Evolutionary conservation across 257 asterid species (phyloP).

Genomic region (Solanum commersonii): DNA sequence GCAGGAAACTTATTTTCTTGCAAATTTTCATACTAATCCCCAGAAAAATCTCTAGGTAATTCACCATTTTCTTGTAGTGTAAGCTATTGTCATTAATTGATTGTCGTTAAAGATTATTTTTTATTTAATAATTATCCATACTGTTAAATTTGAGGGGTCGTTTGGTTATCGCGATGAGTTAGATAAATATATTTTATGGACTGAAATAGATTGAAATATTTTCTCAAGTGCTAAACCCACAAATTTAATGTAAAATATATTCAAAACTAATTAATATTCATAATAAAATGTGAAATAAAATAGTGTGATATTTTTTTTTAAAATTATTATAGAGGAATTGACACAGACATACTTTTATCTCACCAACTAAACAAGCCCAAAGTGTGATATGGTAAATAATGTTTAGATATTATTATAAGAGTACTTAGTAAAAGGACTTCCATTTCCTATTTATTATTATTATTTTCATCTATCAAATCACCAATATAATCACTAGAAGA

Average conservation of each 20-base stretch:
- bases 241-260: background rate
- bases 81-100: too few relatives aligned
- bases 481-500: background rate
- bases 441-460: background rate
- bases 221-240: background rate
- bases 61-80: too few relatives aligned
- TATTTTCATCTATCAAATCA: background rate
- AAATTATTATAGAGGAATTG: background rate
- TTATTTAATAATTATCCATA: background rate
- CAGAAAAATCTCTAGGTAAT: too few relatives aligned
- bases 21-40: too few relatives aligned
- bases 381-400: background rate
- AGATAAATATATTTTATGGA: background rate
- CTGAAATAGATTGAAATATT: background rate
- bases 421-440: background rate
- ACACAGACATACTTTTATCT: background rate
- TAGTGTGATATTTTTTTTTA: background rate
- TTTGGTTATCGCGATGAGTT: background rate
- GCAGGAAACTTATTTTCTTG: too few relatives aligned
- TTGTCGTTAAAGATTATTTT: too few relatives aligned
- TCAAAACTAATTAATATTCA: background rate
- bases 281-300: background rate
- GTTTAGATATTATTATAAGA: background rate
- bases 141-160: background rate
- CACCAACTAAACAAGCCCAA: background rate